Evolutionary conservation across 768 basidiomycete species (phyloP), one percentile per base, ranked within the genome.

Genomic region (Infundibulicybe gibba): DNA sequence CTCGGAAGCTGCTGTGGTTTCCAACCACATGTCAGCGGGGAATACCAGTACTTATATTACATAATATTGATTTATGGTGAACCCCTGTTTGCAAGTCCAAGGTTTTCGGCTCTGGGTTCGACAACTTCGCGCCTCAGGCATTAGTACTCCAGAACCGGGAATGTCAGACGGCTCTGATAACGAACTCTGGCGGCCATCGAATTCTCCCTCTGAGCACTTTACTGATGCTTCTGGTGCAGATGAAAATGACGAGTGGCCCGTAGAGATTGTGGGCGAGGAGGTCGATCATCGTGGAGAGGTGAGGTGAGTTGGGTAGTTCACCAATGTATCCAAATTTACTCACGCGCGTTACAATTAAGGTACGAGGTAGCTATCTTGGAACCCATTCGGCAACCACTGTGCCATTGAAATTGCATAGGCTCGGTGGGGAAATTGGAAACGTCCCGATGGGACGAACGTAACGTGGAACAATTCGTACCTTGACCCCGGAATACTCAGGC

Each of bases 401-500:
- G 21, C 3, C 9, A 12, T 42, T 6, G 40, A 13, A 41, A n/a
- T 19, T 32, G 39, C 39, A 40, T 49, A 83, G 79, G 74, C 79
- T 3, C 62, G 67, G 49, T 83, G 81, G 81, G 66, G 59, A 15
- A 61, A 65, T 33, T 83, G 81, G 81, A 32, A 54, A 2, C 75
- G 80, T 19, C 35, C 47, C 1, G 75, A 83, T 52, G 77, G 74
- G 0, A 76, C 80, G 6, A 77, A 75, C 50, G 75, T 73, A 2
- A 81, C 81, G 6, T 83, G 80, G 80, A 58, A 72, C 33, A 61
- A 59, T 17, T 56, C 58, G 12, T 49, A 52, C 8, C 39, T 51
- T 6, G 48, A 53, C 40, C 49, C 39, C 19, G 33, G 51, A n/a
- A 51, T 60, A 30, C 53, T 56, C 31, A 41, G 47, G 3, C 5